A percentile compares a stretch with the other conserved stretches of the same genome.
phyloP scores from a whole-genome alignment of 2,329 filamentous ascomycete genomes.

The Aspergillus candidus region DNA sequence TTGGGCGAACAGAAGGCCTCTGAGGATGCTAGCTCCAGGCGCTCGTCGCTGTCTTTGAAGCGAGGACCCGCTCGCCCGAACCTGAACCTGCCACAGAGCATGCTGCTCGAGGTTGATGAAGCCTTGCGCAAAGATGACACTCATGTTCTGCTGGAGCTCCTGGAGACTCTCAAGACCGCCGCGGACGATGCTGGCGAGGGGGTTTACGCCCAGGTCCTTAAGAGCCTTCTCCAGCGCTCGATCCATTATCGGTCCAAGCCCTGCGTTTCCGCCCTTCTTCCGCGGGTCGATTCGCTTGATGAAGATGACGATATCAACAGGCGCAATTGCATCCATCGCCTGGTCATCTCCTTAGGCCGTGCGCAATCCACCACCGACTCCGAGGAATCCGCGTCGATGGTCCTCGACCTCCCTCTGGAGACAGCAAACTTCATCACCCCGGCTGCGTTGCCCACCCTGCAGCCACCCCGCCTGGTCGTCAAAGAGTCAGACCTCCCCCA shows the following conservation, averaged over 20 bases:
- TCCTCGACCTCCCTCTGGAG: conserved; percentile 46
- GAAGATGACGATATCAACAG: conserved; percentile 90
- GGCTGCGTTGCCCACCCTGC: conserved; percentile 60
- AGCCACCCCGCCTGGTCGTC: conserved; percentile 56
- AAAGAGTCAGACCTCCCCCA: conserved; percentile 59
- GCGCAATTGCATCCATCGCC: conserved; percentile 84
- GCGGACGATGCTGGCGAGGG: conserved; percentile 54
- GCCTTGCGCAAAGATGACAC: conserved; percentile 37
- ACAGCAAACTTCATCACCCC: conserved; percentile 72
- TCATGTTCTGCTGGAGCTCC: conserved; percentile 41
- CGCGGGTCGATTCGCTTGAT: conserved; percentile 64
- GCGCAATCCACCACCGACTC: conserved; percentile 53
- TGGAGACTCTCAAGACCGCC: conserved; percentile 53
- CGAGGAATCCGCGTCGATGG: conserved; percentile 50
- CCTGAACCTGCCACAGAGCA: conserved; percentile 61
- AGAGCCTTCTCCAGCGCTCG: conserved; percentile 39
- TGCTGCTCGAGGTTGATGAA: conserved; percentile 39
- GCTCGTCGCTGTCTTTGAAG: conserved; percentile 64
- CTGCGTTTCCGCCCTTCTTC: conserved; percentile 66
- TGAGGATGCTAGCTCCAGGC: conserved; percentile 68
- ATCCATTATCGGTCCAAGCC: conserved; percentile 67
- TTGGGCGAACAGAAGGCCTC: conserved; percentile 70
- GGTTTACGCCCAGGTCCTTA: conserved; percentile 57
- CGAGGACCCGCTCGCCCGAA: conserved; percentile 69
- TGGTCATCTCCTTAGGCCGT: conserved; percentile 87